Evolutionary conservation across 371 early-diverging fungal species (phyloP).

Genomic region (Mortierella sp.): DNA sequence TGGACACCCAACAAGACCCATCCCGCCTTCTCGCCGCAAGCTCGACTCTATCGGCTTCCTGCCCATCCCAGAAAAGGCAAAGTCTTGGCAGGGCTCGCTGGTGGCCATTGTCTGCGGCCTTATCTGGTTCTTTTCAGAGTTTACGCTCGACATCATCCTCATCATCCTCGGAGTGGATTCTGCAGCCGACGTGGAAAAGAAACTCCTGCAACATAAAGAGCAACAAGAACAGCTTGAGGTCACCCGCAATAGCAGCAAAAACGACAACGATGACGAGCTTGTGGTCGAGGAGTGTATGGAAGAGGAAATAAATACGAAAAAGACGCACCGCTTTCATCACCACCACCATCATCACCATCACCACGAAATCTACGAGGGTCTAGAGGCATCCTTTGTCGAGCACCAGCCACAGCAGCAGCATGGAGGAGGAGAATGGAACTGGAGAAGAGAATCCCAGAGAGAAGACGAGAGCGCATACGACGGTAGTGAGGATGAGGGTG

Average conservation of each 20-base stretch:
- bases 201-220: neutral
- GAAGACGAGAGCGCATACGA: neutral
- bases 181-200: neutral
- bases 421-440: neutral
- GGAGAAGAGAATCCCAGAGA: neutral
- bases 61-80: conserved; percentile 19
- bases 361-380: neutral
- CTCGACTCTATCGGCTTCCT: conserved; percentile 23
- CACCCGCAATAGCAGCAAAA: neutral
- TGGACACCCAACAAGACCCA: conserved; percentile 11
- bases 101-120: conserved; percentile 30
- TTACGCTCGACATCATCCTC: conserved; percentile 26
- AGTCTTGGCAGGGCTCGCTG: conserved; percentile 23
- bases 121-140: conserved; percentile 38
- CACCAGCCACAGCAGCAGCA: conserved; percentile 1
- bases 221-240: neutral
- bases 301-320: neutral
- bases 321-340: neutral
- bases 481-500: neutral
- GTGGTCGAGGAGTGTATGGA: neutral
- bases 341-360: neutral
- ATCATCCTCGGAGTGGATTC: conserved; percentile 4
- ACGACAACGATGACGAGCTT: neutral
- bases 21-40: conserved; percentile 18
- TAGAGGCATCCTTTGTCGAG: neutral